These are phyloP conservation scores for Spencermartinsiella europaea DNA, from an alignment of 805 yeast species.

Conservation along the genomic window DNA sequence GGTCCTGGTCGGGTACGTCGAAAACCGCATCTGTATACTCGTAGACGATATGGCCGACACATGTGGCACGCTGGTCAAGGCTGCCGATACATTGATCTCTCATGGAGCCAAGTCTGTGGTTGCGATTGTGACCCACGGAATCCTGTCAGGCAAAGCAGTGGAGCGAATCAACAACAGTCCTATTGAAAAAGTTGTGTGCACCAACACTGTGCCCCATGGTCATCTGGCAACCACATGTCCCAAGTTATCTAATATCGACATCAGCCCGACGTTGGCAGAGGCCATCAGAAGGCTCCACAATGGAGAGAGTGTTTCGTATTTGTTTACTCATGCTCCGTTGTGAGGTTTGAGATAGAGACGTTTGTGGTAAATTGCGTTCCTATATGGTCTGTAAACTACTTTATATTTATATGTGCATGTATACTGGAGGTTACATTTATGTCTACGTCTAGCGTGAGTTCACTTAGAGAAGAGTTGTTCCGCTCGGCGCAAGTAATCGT, in stretches of 20 bases:
- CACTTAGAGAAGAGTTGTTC: too few relatives aligned
- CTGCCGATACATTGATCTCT: slow-evolving; percentile 77
- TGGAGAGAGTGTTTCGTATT: slow-evolving; percentile 89
- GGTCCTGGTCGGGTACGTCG: slow-evolving; percentile 95
- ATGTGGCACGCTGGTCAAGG: slow-evolving; percentile 93
- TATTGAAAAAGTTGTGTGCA: slow-evolving; percentile 73
- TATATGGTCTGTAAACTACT: too few relatives aligned
- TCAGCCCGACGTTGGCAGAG: slow-evolving; percentile 84
- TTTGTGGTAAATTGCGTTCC: too few relatives aligned
- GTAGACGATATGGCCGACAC: slow-evolving; percentile 99
- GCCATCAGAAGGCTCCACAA: slow-evolving; percentile 91
- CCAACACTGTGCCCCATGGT: slow-evolving; percentile 86
- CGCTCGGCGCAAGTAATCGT: too few relatives aligned
- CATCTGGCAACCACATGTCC: slow-evolving; percentile 54
- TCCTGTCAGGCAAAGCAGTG: slow-evolving; percentile 80
- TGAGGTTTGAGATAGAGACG: too few relatives aligned
- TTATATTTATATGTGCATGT: too few relatives aligned
- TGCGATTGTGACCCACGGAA: slow-evolving; percentile 95
- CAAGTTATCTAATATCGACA: slow-evolving; percentile 76
- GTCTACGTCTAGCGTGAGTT: too few relatives aligned
- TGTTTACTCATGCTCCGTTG: slow-evolving; percentile 65
- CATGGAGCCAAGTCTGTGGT: slow-evolving; percentile 81
- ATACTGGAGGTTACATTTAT: too few relatives aligned
- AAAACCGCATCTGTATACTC: slow-evolving; percentile 72
- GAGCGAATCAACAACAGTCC: slow-evolving; percentile 63